Percentiles rank a stretch among this genome's conserved stretches.
These are phyloP conservation scores for Potentilla sterilis DNA, from an alignment of 306 rosid genomes.

Conservation along the genomic window DNA sequence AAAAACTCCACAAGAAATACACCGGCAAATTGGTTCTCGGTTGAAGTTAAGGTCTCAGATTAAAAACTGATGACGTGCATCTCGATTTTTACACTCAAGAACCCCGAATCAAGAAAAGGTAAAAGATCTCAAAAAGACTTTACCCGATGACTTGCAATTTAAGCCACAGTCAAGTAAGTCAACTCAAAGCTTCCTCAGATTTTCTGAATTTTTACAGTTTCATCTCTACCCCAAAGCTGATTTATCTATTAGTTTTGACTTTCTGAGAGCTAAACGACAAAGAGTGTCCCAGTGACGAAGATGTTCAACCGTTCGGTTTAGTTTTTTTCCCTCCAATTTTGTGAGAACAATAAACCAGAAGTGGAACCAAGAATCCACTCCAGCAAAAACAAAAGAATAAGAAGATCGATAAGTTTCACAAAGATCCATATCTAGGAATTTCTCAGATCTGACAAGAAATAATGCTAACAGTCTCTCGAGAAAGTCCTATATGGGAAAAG, in stretches of 20 bases:
- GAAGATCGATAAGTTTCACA: background rate
- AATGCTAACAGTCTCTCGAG: background rate
- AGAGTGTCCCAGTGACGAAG: background rate
- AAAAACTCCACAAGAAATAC: background rate
- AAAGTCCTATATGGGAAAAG: background rate
- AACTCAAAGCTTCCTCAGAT: background rate
- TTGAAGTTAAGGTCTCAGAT: no score
- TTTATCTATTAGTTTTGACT: background rate
- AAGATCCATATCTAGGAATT: background rate
- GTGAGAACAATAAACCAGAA: background rate
- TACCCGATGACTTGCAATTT: background rate
- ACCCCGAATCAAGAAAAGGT: background rate
- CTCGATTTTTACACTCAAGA: no score
- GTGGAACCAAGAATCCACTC: background rate
- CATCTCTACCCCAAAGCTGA: background rate
- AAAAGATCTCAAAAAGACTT: background rate
- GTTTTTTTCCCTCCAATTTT: conserved; percentile 5
- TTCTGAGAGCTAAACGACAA: background rate
- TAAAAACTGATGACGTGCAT: no score
- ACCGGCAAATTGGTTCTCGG: background rate
- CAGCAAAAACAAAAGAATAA: background rate
- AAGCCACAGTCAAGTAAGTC: background rate
- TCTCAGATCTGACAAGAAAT: background rate
- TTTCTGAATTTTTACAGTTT: background rate
- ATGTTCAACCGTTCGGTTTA: background rate